Evolutionary conservation across 129 eudicot genomes (phyloP), one percentile per base, ranked within the genome.

Genomic region (Flaveria bidentis): DNA sequence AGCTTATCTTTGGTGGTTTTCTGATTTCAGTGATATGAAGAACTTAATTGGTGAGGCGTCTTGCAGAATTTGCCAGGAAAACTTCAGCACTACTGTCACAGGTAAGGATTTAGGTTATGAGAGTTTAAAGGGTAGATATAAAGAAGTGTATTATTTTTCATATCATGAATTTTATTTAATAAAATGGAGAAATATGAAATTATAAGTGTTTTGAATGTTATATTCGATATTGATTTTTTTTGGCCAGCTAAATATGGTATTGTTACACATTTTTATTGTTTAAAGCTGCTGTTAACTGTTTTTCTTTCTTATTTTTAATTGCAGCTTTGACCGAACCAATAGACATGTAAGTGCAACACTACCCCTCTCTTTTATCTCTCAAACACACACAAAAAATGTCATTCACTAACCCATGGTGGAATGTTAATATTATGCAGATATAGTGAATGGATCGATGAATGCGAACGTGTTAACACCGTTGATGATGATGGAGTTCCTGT

Each of bases 401-500:
- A 1, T 3, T 6, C 5, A 5, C 62, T 18, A 28, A 63, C 46
- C 30, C 14, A 68, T 80, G 52, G 20, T 44, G 15, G 68, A 47
- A 41, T 58, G 33, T 76, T 82, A 62, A 52, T 45, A 57, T 14
- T 22, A 1, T 67, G 77, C 90, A 91, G 97, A 84, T 93, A 93
- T 53, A 93, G 98, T 26, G 98, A 93, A 80, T 93, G 97, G 97
- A 93, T 93, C 55, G 98, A 93, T 52, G 98, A 93, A 78, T 93
- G 98, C 73, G 97, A 93, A 73, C 88, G 93, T 36, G 97, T 93
- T 55, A 93, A 93, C 85, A 83, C 81, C 55, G 62, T 78, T 72
- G 98, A 90, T 73, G 97, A 93, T 57, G 98, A 93, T 30, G 98
- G 85, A n/a, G 91, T 55, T 28, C 83, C 85, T 11, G 80, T 73